phyloP scores from a whole-genome alignment of 805 yeast species.

The Metschnikowia lachancei region DNA sequence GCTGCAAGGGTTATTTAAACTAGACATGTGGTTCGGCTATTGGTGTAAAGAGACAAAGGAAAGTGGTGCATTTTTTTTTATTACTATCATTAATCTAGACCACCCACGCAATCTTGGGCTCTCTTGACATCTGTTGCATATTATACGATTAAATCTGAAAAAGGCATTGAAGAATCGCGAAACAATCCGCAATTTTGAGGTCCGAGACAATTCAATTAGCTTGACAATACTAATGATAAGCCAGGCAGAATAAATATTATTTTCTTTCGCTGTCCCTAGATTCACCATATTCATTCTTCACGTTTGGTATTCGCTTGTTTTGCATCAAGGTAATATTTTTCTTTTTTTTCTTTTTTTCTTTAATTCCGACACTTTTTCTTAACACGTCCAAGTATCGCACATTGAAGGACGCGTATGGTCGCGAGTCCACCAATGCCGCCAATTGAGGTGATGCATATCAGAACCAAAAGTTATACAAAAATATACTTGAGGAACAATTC shows the following conservation, averaged over 20 bases:
- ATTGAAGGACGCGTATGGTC: slow-evolving; percentile 5
- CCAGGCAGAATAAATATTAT: too few relatives aligned
- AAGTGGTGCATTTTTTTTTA: too few relatives aligned
- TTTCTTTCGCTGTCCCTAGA: too few relatives aligned
- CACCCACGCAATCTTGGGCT: neutral
- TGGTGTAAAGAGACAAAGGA: neutral
- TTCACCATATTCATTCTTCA: too few relatives aligned
- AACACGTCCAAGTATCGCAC: neutral
- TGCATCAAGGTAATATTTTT: too few relatives aligned
- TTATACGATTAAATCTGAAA: too few relatives aligned
- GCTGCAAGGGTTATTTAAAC: slow-evolving; percentile 89
- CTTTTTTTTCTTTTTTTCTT: neutral
- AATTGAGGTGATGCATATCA: neutral
- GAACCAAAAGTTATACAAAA: neutral
- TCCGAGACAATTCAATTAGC: too few relatives aligned
- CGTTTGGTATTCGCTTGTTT: too few relatives aligned
- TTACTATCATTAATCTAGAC: too few relatives aligned
- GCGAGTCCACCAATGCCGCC: neutral
- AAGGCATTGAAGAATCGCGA: too few relatives aligned
- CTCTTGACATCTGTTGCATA: neutral
- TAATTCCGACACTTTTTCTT: neutral
- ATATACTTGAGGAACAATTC: neutral
- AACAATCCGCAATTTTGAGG: too few relatives aligned
- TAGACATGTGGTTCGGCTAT: slow-evolving; percentile 26
- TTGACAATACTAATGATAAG: too few relatives aligned